Percentiles rank a stretch among this genome's conserved stretches.
phyloP scores from a whole-genome alignment of 2,329 filamentous ascomycete genomes.

The Neophaeococcomyces mojaviensis region DNA sequence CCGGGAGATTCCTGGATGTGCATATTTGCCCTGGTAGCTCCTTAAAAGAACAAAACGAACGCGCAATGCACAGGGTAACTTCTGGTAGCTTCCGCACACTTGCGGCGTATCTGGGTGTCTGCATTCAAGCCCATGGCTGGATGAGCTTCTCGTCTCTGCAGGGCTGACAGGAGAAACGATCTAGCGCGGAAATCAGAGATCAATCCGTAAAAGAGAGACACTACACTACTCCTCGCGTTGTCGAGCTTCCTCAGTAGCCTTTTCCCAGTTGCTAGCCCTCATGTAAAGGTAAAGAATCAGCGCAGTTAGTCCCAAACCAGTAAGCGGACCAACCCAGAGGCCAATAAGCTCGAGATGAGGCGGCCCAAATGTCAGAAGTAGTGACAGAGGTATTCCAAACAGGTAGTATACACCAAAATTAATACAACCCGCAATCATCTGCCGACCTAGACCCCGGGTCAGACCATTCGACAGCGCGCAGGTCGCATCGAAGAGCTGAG shows the following conservation, averaged over 20 bases:
- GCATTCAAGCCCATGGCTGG: too few species aligned
- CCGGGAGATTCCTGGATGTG: too few species aligned
- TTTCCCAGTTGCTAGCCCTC: slow-evolving; percentile 41
- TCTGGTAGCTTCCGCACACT: too few species aligned
- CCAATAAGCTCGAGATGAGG: slow-evolving; percentile 60
- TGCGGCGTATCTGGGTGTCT: too few species aligned
- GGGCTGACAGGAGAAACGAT: too few species aligned
- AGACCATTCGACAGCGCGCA: slow-evolving; percentile 67
- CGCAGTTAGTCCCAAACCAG: slow-evolving; percentile 71
- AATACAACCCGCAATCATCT: slow-evolving; percentile 72
- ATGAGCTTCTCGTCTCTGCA: too few species aligned
- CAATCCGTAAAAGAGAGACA: too few species aligned
- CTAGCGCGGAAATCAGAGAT: too few species aligned
- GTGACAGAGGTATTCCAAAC: slow-evolving; percentile 67
- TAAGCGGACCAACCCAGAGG: slow-evolving; percentile 56
- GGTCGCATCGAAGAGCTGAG: slow-evolving; percentile 73
- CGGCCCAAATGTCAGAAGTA: slow-evolving; percentile 62
- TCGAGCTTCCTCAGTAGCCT: slow-evolving; percentile 45
- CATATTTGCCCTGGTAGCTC: too few species aligned
- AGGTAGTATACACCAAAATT: slow-evolving; percentile 72
- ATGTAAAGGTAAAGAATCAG: slow-evolving; percentile 65
- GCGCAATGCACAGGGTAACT: too few species aligned
- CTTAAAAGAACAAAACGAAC: too few species aligned
- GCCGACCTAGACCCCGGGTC: slow-evolving; percentile 68
- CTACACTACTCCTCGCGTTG: slow-evolving; percentile 21